Evolutionary conservation across 1,284 basidiomycete species (phyloP), one percentile per base, ranked within the genome.

Genomic region (Inonotus obliquus): DNA sequence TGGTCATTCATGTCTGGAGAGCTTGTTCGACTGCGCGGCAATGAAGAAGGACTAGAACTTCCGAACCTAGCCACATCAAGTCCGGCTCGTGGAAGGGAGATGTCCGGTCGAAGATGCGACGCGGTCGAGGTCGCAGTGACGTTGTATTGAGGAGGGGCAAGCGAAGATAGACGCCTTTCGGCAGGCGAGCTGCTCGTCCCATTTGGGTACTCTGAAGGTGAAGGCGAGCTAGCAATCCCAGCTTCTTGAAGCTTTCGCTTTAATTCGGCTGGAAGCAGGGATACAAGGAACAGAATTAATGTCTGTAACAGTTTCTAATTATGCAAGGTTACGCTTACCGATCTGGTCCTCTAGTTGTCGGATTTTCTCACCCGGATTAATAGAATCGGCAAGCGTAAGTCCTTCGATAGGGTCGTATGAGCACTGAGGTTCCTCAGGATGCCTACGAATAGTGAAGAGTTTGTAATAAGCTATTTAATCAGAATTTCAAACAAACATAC

Each of bases 401-500:
- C 90, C 90, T 70, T 92, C 91, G 17, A 91, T 85, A 1, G 90
- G 91, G 73, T 92, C 90, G 70, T 92, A 92, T 7, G 82, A 83
- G 69, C 90, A 92, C 69, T 87, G 85, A 2, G 90, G 90, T 71
- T 91, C 89, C 13, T 81, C 77, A 14, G 91, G 91, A 73, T 92
- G 89, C 35, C 90, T 92, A 67, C n/a, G 11, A 6, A 4, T 13
- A 11, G 29, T 32, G 13, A 52, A 17, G 32, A 27, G 11, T n/a
- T n/a, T 4, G 10, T 17, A 27, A 35, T 14, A 27, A 52, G 27
- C 5, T 29, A 19, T 32, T 13, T 14, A 14, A 9, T 29, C n/a
- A 10, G 19, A 29, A 13, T 10, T 23, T 27, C 27, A 7, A 35
- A 7, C n/a, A 54, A 39, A 76, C 88, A 71, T 69, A 90, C 89